phyloP scores from a whole-genome alignment of 2,329 filamentous ascomycete species.

The Claviceps humidiphila region DNA sequence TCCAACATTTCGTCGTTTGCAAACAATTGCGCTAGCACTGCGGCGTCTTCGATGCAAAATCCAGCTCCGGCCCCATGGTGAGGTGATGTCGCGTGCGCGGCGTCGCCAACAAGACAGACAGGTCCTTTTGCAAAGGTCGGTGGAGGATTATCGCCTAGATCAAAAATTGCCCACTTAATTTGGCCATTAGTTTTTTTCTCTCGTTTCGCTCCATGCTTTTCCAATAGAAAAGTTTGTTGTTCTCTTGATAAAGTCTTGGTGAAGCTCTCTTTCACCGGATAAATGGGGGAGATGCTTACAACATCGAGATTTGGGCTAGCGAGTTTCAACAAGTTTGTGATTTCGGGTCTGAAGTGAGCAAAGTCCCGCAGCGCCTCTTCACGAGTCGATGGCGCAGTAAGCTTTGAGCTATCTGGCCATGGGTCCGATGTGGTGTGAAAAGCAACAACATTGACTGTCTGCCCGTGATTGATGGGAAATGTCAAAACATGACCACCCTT shows the following conservation, averaged over 20 bases:
- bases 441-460: constrained; percentile 3
- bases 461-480: constrained; percentile 4
- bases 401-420: not conserved
- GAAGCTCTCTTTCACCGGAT: too few relatives aligned
- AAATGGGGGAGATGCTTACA: not conserved
- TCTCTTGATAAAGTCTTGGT: not conserved
- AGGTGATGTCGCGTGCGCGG: constrained; percentile 5
- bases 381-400: constrained; percentile 1
- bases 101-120: constrained; percentile 7
- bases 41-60: constrained; percentile 4
- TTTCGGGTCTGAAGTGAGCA: not conserved
- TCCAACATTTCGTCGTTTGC: not conserved
- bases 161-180: constrained; percentile 5
- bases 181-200: not conserved
- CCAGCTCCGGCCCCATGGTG: constrained; percentile 5
- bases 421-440: not conserved
- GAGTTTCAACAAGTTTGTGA: not conserved
- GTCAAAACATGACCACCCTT: constrained; percentile 4
- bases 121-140: not conserved
- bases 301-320: not conserved
- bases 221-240: too few relatives aligned
- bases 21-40: constrained; percentile 3
- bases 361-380: constrained; percentile 3
- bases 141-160: constrained; percentile 4
- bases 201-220: not conserved